Base-by-base conservation (phyloP, 1,284 basidiomycete species). In the Sphagnurus paluster region DNA sequence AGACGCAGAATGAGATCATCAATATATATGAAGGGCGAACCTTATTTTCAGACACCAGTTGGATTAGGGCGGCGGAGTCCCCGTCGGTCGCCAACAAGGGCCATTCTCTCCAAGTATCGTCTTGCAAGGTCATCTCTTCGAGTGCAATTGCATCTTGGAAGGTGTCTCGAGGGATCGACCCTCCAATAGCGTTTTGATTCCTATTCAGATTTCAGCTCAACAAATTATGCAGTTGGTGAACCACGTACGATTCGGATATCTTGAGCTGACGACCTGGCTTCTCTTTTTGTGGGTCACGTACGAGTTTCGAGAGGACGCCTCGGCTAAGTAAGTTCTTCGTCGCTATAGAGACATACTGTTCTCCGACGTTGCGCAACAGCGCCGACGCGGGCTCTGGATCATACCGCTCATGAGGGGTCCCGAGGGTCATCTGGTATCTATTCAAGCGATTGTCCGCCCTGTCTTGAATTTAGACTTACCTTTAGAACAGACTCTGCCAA, bases 401-500 rank as follows among this genome's bases (percentile, higher is more conserved):
- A 60, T 93, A 94, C 4, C 65, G 66, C 41, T 84, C 84, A 47
- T 73, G 70, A 0, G 87, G 82, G 1, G 84, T 86, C 2, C 85
- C 81, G 33, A 93, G 73, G 3, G 80, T 76, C 84, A 93, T 87
- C 91, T 52, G 49, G 46, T 25, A 17, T 33, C 23, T 6, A 26
- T 39, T 49, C 23, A 48, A 39, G 8, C 23, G 5, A 17, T 17
- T 20, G 1, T 32, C 20, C 14, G 26, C 14, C 24, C 19, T 26
- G 28, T 34, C 7, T 37, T 21, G 7, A 45, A 32, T 32, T 29
- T 17, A 21, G 39, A n/a, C 46, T 48, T 56, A 85, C 90, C 79
- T 91, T 92, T 23, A 92, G 59, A 1, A 79, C 78, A 11, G 80
- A 72, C 54, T 90, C 84, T 1, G 85, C 83, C 6, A 87, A 59